These are phyloP conservation scores for Mycena rosella DNA, from an alignment of 768 basidiomycete species.

Conservation along the genomic window DNA sequence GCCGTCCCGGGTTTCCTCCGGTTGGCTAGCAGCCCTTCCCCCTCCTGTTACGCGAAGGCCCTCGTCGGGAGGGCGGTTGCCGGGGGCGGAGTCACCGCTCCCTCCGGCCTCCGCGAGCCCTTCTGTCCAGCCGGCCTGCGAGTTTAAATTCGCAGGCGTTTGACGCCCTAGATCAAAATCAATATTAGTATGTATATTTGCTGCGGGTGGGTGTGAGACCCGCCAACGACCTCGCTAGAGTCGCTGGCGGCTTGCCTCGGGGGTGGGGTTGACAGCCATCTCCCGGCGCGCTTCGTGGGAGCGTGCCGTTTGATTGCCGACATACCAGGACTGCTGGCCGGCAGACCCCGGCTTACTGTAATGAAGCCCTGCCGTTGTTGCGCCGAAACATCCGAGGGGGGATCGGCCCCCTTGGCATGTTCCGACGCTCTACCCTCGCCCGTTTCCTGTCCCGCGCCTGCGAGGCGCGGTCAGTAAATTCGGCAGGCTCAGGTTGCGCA, in stretches of 20 bases:
- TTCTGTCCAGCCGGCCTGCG: neutral
- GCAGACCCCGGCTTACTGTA: neutral
- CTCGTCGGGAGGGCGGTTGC: neutral
- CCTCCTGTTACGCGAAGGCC: neutral
- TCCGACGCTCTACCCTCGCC: neutral
- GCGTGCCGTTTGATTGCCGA: neutral
- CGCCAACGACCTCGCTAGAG: conserved; percentile 6
- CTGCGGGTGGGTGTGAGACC: neutral
- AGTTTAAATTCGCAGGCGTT: neutral
- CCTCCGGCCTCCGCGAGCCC: neutral
- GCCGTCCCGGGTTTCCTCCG: conserved; percentile 8
- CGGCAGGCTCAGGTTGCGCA: neutral
- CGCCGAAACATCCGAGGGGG: too few relatives aligned
- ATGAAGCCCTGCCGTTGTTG: neutral
- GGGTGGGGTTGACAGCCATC: neutral
- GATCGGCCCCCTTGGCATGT: too few relatives aligned
- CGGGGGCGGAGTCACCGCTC: conserved; percentile 1
- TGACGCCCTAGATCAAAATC: neutral
- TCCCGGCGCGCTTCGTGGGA: neutral
- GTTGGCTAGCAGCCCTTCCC: neutral
- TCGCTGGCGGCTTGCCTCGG: neutral
- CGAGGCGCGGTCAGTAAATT: conserved; percentile 1
- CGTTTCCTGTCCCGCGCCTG: neutral
- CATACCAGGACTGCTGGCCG: neutral
- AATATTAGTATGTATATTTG: neutral